These are phyloP conservation scores for Mrakiaceae sp. DNA, from an alignment of 1,284 basidiomycete genomes.

Conservation along the genomic window DNA sequence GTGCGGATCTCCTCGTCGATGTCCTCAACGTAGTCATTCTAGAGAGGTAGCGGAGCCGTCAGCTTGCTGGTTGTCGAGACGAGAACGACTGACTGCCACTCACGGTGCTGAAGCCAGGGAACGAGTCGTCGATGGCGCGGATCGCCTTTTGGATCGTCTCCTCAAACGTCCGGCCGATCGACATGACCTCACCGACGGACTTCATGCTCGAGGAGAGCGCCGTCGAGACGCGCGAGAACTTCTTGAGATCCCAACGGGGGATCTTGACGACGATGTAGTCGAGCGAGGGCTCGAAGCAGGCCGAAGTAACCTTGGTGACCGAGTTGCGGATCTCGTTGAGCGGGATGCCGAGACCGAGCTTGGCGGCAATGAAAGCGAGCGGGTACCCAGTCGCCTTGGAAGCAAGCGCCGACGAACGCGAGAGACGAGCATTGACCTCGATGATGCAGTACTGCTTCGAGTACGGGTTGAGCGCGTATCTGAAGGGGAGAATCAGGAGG, in stretches of 20 bases:
- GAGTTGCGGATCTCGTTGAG: slow-evolving; percentile 97
- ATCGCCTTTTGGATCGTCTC: slow-evolving; percentile 98
- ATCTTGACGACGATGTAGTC: slow-evolving; percentile 98
- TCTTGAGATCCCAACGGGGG: slow-evolving; percentile 96
- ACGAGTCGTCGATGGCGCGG: slow-evolving; percentile 87
- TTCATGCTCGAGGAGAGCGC: slow-evolving; percentile 92
- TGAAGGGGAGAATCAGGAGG: no score
- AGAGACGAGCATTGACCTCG: slow-evolving; percentile 98
- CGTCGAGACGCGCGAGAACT: slow-evolving; percentile 84
- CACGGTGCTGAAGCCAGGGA: slow-evolving; percentile 82
- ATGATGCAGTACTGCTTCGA: slow-evolving; percentile 98
- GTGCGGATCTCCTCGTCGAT: slow-evolving; percentile 38
- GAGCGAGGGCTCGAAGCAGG: slow-evolving; percentile 95
- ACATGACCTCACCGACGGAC: slow-evolving; percentile 98
- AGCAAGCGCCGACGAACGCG: slow-evolving; percentile 91
- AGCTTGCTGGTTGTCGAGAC: neutral
- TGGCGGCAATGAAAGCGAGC: slow-evolving; percentile 95
- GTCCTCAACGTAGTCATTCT: slow-evolving; percentile 57
- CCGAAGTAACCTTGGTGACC: slow-evolving; percentile 89
- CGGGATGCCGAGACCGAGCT: slow-evolving; percentile 91
- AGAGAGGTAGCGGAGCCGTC: slow-evolving; percentile 1
- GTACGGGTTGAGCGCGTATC: slow-evolving; percentile 84
- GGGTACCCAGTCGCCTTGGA: slow-evolving; percentile 99
- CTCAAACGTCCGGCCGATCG: slow-evolving; percentile 93
- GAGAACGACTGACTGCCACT: slow-evolving; percentile 18